Evolutionary conservation across 2,329 filamentous ascomycete species (phyloP).

Genomic region (Decorospora gaudefroyi): DNA sequence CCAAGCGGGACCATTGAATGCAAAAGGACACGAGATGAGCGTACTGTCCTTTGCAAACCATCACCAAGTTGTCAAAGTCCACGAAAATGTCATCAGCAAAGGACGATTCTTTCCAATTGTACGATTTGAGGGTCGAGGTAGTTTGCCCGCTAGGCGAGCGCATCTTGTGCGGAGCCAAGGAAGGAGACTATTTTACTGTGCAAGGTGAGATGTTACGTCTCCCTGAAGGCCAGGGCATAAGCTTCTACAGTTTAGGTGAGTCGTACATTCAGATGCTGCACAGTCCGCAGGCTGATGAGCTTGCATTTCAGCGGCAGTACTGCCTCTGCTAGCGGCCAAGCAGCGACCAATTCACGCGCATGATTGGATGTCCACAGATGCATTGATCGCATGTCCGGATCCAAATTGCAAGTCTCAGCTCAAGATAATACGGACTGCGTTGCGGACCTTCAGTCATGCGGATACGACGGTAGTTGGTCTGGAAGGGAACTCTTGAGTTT

Average conservation of each 20-base stretch:
- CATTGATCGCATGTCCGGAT: conserved; percentile 17
- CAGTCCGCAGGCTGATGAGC: neutral
- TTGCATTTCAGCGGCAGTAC: conserved; percentile 4
- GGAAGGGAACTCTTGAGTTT: conserved; percentile 1
- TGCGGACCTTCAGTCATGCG: conserved; percentile 15
- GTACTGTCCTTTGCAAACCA: neutral
- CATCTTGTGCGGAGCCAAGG: conserved; percentile 13
- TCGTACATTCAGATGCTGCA: neutral
- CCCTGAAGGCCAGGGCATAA: conserved; percentile 11
- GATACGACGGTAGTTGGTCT: conserved; percentile 12
- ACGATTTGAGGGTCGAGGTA: conserved; percentile 14
- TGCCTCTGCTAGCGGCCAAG: conserved; percentile 13
- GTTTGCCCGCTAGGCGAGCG: conserved; percentile 14
- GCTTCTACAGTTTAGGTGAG: conserved; percentile 15
- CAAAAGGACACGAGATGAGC: neutral
- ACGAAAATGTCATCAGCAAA: neutral
- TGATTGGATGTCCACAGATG: conserved; percentile 20
- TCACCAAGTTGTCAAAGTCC: neutral
- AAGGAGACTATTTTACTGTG: conserved; percentile 12
- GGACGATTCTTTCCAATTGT: conserved; percentile 13
- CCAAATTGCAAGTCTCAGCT: conserved; percentile 19
- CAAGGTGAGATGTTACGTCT: conserved; percentile 19
- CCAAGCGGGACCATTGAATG: neutral
- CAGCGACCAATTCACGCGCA: conserved; percentile 15
- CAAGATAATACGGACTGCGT: conserved; percentile 11